These are phyloP conservation scores for Auriscalpium vulgare DNA, from an alignment of 768 basidiomycete species.

Conservation along the genomic window DNA sequence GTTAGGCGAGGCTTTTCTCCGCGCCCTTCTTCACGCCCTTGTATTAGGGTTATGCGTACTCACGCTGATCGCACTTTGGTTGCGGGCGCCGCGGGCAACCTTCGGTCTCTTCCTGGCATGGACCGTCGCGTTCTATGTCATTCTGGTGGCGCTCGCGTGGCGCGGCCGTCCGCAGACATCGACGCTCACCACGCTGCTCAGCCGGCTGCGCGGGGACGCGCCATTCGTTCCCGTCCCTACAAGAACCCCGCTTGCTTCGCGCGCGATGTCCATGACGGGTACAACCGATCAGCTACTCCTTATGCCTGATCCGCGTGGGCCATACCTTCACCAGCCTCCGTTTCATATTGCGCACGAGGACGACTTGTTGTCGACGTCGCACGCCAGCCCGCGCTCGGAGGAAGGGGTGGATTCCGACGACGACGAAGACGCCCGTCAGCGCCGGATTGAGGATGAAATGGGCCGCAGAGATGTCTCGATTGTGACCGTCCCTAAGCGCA, in stretches of 20 bases:
- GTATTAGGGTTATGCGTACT: conserved; percentile 53
- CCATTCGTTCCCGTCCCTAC: conserved; percentile 19
- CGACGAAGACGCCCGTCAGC: conserved; percentile 67
- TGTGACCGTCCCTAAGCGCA: conserved; percentile 64
- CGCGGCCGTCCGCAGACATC: conserved; percentile 49
- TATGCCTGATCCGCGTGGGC: conserved; percentile 38
- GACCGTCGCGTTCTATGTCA: conserved; percentile 48
- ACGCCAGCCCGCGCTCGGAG: conserved; percentile 34
- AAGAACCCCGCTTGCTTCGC: conserved; percentile 30
- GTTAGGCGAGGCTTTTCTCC: conserved; percentile 33
- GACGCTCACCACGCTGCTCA: conserved; percentile 41
- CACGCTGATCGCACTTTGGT: conserved; percentile 52
- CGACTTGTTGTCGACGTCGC: conserved; percentile 31
- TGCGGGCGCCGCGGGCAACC: conserved; percentile 39
- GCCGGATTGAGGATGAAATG: conserved; percentile 77
- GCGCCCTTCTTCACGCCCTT: conserved; percentile 46
- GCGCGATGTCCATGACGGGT: conserved; percentile 32
- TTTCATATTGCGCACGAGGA: conserved; percentile 43
- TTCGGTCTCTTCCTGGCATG: conserved; percentile 64
- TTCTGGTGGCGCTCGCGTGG: conserved; percentile 50
- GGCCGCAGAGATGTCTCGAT: conserved; percentile 78
- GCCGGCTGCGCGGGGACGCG: conserved; percentile 32
- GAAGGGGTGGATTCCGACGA: conserved; percentile 56
- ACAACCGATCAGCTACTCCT: conserved; percentile 36
- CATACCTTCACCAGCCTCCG: conserved; percentile 62